A percentile compares a stretch with the other conserved stretches of the same genome.
These are phyloP conservation scores for Lobosporangium transversale DNA, from an alignment of 192 early-diverging fungal species.

Conservation along the genomic window DNA sequence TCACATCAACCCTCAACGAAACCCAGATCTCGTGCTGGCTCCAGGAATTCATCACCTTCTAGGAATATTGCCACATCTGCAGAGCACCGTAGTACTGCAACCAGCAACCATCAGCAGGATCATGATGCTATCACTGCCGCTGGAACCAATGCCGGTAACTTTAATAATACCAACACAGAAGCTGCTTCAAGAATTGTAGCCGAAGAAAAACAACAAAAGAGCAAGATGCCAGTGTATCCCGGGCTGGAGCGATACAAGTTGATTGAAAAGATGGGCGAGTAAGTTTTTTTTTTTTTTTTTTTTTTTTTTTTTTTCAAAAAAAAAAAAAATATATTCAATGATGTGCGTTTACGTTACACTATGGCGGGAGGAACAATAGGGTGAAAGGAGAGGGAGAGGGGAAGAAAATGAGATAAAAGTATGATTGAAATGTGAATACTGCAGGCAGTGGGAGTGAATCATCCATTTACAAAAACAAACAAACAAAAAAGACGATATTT, in stretches of 20 bases:
- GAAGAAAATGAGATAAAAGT: no score
- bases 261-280: conserved; percentile 80
- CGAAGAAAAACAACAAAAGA: conserved; percentile 62
- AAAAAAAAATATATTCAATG: neutral
- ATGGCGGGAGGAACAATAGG: no score
- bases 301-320: neutral
- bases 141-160: neutral
- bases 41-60: conserved; percentile 21
- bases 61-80: neutral
- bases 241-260: conserved; percentile 68
- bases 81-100: neutral
- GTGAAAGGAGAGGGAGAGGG: neutral
- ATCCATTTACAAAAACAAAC: no score
- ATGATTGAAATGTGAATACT: no score
- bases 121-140: neutral
- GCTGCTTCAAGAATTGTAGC: conserved; percentile 61
- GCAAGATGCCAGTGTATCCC: conserved; percentile 64
- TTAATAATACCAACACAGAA: conserved; percentile 35
- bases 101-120: neutral
- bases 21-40: conserved; percentile 12
- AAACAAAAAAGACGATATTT: no score
- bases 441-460: no score
- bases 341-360: no score
- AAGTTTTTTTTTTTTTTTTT: conserved; percentile 37
- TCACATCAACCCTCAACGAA: neutral